Percentiles rank a stretch among this genome's conserved stretches.
phyloP scores from a whole-genome alignment of 768 basidiomycete genomes.

The Tulasnella sp. region DNA sequence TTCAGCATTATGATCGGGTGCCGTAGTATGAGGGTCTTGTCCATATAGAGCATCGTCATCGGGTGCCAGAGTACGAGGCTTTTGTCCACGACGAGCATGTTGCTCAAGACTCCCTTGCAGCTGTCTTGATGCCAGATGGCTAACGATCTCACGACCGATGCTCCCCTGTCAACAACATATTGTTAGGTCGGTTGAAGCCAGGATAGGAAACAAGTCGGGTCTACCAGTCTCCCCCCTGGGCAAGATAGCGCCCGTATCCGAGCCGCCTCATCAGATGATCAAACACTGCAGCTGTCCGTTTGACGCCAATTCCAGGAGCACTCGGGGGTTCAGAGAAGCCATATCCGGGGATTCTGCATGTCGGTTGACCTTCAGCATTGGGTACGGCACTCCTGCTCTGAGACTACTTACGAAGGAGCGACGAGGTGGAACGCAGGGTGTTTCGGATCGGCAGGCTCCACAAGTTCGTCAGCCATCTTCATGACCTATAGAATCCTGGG shows the following conservation, averaged over 20 bases:
- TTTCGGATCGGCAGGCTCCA: conserved; percentile 11
- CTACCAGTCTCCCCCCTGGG: conserved; percentile 11
- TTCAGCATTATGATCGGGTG: conserved; percentile 9
- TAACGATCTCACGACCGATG: not conserved
- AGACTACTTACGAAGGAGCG: not conserved
- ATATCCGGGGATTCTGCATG: conserved; percentile 8
- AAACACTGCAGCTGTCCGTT: conserved; percentile 5
- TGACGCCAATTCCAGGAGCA: conserved; percentile 6
- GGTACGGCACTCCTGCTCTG: not conserved
- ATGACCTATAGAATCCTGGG: not conserved
- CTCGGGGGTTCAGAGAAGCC: conserved; percentile 1
- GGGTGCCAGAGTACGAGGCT: not conserved
- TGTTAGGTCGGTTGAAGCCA: not conserved
- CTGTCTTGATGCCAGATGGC: conserved; percentile 8
- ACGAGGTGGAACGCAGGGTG: conserved; percentile 13
- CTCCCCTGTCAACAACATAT: not conserved
- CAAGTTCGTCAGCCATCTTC: conserved; percentile 7
- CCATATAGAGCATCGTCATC: not conserved
- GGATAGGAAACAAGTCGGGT: not conserved
- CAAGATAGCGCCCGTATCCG: conserved; percentile 10
- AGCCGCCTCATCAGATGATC: conserved; percentile 10
- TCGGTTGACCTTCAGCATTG: not conserved
- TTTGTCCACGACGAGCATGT: not conserved
- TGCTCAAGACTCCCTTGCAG: conserved; percentile 5
- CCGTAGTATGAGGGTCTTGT: not conserved